These are phyloP conservation scores for Talaromyces sp. DNA, from an alignment of 2,329 filamentous ascomycete genomes.

Conservation along the genomic window DNA sequence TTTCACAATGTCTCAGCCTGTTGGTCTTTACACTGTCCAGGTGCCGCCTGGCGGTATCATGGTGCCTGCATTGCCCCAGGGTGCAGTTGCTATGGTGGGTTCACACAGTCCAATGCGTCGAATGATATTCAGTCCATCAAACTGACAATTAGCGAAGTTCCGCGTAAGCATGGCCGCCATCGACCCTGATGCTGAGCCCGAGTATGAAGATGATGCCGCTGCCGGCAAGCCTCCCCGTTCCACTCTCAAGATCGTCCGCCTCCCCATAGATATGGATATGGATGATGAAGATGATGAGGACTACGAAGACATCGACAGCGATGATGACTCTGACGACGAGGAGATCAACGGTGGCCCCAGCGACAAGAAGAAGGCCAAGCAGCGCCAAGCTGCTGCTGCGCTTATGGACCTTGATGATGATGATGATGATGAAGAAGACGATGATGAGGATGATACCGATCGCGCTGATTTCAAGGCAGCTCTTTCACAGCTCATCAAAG, in stretches of 20 bases:
- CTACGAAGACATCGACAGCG: constrained; percentile 54
- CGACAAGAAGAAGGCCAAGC: constrained; percentile 84
- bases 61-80: constrained; percentile 66
- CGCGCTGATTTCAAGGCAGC: constrained; percentile 63
- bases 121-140: background rate
- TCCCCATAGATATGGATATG: constrained; percentile 56
- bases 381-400: constrained; percentile 73
- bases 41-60: constrained; percentile 81
- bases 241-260: constrained; percentile 86
- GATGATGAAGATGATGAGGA: constrained; percentile 55
- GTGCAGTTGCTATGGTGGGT: constrained; percentile 81
- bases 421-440: constrained; percentile 51
- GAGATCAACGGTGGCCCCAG: constrained; percentile 85
- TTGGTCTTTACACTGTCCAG: constrained; percentile 87
- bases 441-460: constrained; percentile 54
- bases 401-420: constrained; percentile 72
- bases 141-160: constrained; percentile 57
- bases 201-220: constrained; percentile 62
- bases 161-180: constrained; percentile 98
- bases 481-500: constrained; percentile 55
- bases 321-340: constrained; percentile 60
- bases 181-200: constrained; percentile 75
- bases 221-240: constrained; percentile 65
- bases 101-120: background rate
- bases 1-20: constrained; percentile 52